A percentile compares a stretch with the other conserved stretches of the same genome.
Conservation (phyloP, 257 asterid species). For the Scutellaria baicalensis region DNA sequence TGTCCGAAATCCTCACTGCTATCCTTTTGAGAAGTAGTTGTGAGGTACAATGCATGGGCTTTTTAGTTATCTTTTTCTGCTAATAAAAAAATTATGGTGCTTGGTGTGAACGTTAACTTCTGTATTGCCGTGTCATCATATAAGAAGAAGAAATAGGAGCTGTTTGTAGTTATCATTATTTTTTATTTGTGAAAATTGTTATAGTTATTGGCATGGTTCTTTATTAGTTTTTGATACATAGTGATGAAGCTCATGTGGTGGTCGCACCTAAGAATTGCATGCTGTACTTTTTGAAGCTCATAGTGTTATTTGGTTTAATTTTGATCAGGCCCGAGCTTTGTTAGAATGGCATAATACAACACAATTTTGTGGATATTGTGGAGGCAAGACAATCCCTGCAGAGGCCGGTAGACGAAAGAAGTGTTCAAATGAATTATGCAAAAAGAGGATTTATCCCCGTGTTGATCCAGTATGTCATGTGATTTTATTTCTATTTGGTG, state of each 20-base stretch:
- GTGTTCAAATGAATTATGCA: conserved; percentile 77
- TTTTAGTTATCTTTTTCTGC: too few species aligned
- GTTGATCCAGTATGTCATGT: conserved; percentile 79
- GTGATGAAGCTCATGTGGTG: background rate
- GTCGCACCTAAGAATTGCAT: background rate
- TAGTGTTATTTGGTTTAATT: background rate
- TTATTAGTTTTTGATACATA: too few species aligned
- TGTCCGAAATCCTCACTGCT: too few species aligned
- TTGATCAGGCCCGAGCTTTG: conserved; percentile 75
- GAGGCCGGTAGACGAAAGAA: conserved; percentile 91
- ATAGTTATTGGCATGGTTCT: too few species aligned
- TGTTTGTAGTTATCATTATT: too few species aligned
- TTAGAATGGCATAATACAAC: conserved; percentile 78
- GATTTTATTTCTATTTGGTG: background rate
- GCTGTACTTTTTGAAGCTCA: background rate
- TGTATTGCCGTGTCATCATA: too few species aligned
- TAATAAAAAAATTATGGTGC: too few species aligned
- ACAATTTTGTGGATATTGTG: conserved; percentile 86
- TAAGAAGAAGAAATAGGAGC: too few species aligned
- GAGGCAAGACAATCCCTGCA: conserved; percentile 46
- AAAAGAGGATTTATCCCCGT: conserved; percentile 82
- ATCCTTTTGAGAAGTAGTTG: too few species aligned
- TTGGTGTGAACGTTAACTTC: too few species aligned
- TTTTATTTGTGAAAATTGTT: too few species aligned
- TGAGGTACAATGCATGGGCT: too few species aligned